Base-by-base conservation (phyloP, 306 rosid genomes). In the Rosa rugosa region DNA sequence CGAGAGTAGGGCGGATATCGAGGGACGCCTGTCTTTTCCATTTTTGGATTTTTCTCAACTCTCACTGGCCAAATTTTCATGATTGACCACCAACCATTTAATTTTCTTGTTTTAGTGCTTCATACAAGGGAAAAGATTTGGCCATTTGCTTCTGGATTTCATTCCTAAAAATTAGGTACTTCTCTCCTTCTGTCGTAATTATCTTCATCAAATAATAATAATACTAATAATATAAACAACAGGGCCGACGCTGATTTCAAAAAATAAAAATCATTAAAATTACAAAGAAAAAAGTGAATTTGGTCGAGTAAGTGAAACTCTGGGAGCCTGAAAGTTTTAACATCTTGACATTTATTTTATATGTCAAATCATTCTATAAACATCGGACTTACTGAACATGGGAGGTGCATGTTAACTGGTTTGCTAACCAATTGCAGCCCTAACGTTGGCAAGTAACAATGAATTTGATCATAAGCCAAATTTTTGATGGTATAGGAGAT, bases 1-100 rank as follows among this genome's bases (percentile, higher is more conserved):
- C 72, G 71, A 72, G 38, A 66, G 56, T 23, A 69, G 34, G 71
- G 74, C 77, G 50, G 81, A 38, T 47, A 66, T 75, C n/a, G 0
- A 23, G 75, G 79, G 67, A 66, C 76, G 38, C 16, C 17, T 42
- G 56, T 77, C 66, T n/a, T 23, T 36, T 63, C 14, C 11, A 31
- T 47, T 54, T 72, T 68, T 78, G 79, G 57, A 78, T 17, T 65
- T 59, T 78, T 73, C 72, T 69, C 20, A 12, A 16, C 18, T 0
- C 47, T 34, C 53, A 0, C 23, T 53, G 47, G n/a, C 72, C 79
- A 69, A 64, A 13, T 27, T 63, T 20, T 34, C 31, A 11, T 12
- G 72, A 46, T 76, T 63, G 62, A 20, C n/a, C 38, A 63, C 79
- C 79, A 46, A 76, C 63, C 79, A 6, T 50, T 0, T 62, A 18